Conservation (phyloP, 2,329 filamentous ascomycete species). For the Trichophyton rubrum region DNA sequence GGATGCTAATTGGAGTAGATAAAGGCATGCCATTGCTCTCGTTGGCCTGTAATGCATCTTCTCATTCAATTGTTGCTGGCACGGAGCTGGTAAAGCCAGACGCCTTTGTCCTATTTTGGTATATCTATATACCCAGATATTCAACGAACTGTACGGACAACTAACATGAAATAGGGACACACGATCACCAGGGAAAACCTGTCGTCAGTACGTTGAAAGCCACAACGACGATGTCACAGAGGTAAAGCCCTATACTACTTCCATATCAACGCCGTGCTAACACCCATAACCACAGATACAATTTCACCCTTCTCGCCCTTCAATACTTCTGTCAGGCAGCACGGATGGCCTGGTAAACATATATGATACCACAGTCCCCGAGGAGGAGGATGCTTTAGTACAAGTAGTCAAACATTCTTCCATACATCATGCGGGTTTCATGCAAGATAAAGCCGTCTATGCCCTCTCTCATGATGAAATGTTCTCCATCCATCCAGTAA, state of each 20-base stretch:
- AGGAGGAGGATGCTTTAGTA: slow-evolving; percentile 50
- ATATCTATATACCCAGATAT: slow-evolving; percentile 14
- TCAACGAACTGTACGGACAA: neutral
- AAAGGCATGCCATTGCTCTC: slow-evolving; percentile 42
- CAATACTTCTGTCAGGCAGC: slow-evolving; percentile 46
- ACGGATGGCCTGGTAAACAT: slow-evolving; percentile 52
- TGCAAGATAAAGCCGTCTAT: slow-evolving; percentile 41
- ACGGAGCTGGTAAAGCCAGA: slow-evolving; percentile 40
- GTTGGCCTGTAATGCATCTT: slow-evolving; percentile 35
- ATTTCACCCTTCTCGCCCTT: slow-evolving; percentile 41
- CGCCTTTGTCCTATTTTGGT: slow-evolving; percentile 34
- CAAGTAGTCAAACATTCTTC: slow-evolving; percentile 53
- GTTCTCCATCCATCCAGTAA: slow-evolving; percentile 42
- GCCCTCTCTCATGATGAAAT: slow-evolving; percentile 51
- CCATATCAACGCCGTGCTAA: neutral
- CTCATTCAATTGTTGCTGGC: slow-evolving; percentile 42
- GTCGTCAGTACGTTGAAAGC: slow-evolving; percentile 34
- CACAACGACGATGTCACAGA: slow-evolving; percentile 50
- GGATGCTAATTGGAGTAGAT: slow-evolving; percentile 22
- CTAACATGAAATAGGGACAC: slow-evolving; percentile 27
- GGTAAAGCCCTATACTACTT: slow-evolving; percentile 18
- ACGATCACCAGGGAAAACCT: slow-evolving; percentile 25
- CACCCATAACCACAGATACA: slow-evolving; percentile 28
- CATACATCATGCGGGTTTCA: slow-evolving; percentile 49
- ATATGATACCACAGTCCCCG: slow-evolving; percentile 44